Conservation (phyloP, 1,139 yeast genomes). For the Nakaseomyces kungkrabaensis region DNA sequence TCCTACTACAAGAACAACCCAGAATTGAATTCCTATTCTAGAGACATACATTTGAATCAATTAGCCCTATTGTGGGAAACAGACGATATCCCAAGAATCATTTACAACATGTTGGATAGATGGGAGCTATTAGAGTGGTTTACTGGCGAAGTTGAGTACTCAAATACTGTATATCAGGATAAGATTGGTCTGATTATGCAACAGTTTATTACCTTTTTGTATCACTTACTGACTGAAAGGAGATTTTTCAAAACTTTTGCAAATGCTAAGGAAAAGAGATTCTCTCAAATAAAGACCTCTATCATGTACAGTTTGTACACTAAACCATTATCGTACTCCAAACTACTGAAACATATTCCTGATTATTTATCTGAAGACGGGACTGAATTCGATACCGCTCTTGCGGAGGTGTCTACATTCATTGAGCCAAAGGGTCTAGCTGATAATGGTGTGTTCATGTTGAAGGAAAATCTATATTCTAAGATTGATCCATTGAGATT, state of each 20-base stretch:
- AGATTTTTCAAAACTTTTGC: constrained; percentile 33
- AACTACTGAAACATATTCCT: constrained; percentile 35
- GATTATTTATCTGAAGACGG: constrained; percentile 31
- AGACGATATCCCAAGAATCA: constrained; percentile 33
- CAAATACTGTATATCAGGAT: constrained; percentile 48
- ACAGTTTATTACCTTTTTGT: constrained; percentile 45
- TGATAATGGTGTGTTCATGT: constrained; percentile 46
- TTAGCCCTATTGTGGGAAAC: constrained; percentile 39
- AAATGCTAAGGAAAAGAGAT: constrained; percentile 25
- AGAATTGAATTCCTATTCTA: constrained; percentile 30
- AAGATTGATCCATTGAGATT: constrained; percentile 33
- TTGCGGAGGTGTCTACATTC: constrained; percentile 41
- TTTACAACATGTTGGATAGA: constrained; percentile 46
- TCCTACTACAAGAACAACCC: constrained; percentile 30
- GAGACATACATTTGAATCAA: constrained; percentile 55
- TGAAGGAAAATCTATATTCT: constrained; percentile 39
- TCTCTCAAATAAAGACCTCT: constrained; percentile 30
- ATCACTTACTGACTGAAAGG: constrained; percentile 49
- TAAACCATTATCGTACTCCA: constrained; percentile 47
- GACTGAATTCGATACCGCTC: constrained; percentile 31
- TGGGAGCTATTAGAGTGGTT: constrained; percentile 56
- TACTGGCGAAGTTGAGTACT: constrained; percentile 30
- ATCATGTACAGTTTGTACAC: constrained; percentile 42
- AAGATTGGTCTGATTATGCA: constrained; percentile 43
- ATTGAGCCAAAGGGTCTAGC: constrained; percentile 45